Evolutionary conservation across 192 early-diverging fungal genomes (phyloP).

Genomic region (Obelidium mucronatum): DNA sequence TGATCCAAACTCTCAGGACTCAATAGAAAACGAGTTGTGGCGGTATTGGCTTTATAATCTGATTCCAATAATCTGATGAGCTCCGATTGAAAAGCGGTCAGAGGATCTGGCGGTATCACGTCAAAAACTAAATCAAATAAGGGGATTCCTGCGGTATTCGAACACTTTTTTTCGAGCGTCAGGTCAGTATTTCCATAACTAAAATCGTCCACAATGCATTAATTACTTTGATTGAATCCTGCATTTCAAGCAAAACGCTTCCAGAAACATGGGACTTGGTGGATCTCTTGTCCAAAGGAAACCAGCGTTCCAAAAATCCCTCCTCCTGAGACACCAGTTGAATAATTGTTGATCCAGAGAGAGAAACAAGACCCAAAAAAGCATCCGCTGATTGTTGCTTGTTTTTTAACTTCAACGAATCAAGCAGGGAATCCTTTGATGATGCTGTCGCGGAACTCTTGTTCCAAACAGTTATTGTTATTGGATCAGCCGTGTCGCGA

Average conservation of each 20-base stretch:
- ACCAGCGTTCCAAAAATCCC: slow-evolving; percentile 9
- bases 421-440: not conserved
- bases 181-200: no score
- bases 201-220: not conserved
- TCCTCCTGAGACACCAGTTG: not conserved
- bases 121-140: not conserved
- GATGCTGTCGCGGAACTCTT: slow-evolving; percentile 10
- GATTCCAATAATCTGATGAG: not conserved
- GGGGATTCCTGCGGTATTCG: no score
- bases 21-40: not conserved
- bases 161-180: no score
- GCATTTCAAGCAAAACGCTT: not conserved
- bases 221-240: not conserved
- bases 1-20: not conserved
- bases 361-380: slow-evolving; percentile 13
- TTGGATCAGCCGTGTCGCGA: slow-evolving; percentile 21
- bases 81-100: not conserved
- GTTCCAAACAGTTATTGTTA: slow-evolving; percentile 35
- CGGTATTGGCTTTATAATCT: not conserved
- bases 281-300: slow-evolving; percentile 21
- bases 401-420: not conserved
- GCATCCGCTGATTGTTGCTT: not conserved
- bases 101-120: slow-evolving; percentile 19
- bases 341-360: not conserved
- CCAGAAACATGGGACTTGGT: slow-evolving; percentile 24